phyloP scores from a whole-genome alignment of 2,329 filamentous ascomycete species.

The Trichoderma endophyticum region DNA sequence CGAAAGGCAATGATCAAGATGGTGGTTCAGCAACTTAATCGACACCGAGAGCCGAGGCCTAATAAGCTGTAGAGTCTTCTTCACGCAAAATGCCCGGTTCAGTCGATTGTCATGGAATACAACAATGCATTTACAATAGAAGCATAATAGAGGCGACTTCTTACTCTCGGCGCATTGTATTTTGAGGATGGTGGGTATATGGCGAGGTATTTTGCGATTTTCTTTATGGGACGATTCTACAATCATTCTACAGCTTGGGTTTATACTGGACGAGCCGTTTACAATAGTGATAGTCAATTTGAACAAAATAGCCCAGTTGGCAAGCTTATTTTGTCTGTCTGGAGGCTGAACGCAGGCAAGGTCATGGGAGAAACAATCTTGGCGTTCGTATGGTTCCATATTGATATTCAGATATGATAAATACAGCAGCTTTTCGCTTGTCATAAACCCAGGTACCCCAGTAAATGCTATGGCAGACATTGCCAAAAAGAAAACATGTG shows the following conservation, averaged over 20 bases:
- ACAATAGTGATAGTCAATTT: conserved; percentile 2
- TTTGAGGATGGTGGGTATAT: neutral
- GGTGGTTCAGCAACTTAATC: neutral
- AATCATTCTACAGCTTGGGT: conserved; percentile 10
- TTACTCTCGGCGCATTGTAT: neutral
- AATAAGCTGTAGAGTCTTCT: neutral
- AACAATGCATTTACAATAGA: neutral
- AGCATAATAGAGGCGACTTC: neutral
- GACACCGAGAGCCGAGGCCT: neutral
- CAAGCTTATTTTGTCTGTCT: neutral
- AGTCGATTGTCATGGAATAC: neutral
- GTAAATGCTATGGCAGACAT: neutral
- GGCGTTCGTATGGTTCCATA: conserved; percentile 5
- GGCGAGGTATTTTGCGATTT: neutral
- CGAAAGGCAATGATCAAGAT: neutral
- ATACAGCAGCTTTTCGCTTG: conserved; percentile 5
- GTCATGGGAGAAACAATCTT: conserved; percentile 6
- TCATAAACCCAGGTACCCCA: neutral
- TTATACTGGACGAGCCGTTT: neutral
- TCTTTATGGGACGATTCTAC: conserved; percentile 9
- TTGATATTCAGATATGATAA: conserved; percentile 14
- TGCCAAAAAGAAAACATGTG: neutral
- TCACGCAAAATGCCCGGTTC: neutral
- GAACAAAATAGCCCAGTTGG: conserved; percentile 3
- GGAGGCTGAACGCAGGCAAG: neutral